Evolutionary conservation across 2,329 filamentous ascomycete genomes (phyloP), one percentile per base, ranked within the genome.

Genomic region (Chrysosporium keratinophilum): DNA sequence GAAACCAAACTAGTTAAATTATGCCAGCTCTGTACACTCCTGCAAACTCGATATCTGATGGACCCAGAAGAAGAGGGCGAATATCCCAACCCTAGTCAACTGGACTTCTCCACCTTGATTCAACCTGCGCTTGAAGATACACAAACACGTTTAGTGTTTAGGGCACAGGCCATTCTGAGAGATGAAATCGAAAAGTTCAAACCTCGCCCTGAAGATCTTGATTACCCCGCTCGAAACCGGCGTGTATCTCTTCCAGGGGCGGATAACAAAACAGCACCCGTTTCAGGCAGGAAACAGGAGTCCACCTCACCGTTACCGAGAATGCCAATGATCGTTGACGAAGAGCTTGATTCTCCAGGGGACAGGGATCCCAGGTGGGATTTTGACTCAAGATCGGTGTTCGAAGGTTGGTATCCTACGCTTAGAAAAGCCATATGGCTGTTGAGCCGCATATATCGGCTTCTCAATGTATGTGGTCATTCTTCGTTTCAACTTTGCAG

Each of bases 141-240:
- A 1, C 82, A 85, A 62, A 82, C 79, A 5, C 74, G 82, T 50
- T 74, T 85, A 1, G 81, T 85, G 4, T 85, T 85, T 67, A 73
- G 83, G 12, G 78, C 82, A 1, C 74, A 83, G 57, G 76, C 78
- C 23, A 76, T 82, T 33, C 70, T 85, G n/a, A 74, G 79, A 46
- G 79, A 84, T 58, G 80, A 83, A 57, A 85, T 85, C 54, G 82
- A 85, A 65, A 74, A 76, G 51, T 85, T 81, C 67, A 81, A 78
- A 62, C 79, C 82, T 1, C 81, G 78, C 47, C 75, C 81, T 1
- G 80, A 83, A 60, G 82, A 85, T 56, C 71, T 84, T 3, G 79
- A 85, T 59, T 84, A 84, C 61, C 81, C 81, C 0, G 73, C 76
- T 47, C 75, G 73, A 50, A 76, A 75, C 58, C 71, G 67, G 54